Evolutionary conservation across 345 rosid species (phyloP).

Genomic region (Arabis alpina): DNA sequence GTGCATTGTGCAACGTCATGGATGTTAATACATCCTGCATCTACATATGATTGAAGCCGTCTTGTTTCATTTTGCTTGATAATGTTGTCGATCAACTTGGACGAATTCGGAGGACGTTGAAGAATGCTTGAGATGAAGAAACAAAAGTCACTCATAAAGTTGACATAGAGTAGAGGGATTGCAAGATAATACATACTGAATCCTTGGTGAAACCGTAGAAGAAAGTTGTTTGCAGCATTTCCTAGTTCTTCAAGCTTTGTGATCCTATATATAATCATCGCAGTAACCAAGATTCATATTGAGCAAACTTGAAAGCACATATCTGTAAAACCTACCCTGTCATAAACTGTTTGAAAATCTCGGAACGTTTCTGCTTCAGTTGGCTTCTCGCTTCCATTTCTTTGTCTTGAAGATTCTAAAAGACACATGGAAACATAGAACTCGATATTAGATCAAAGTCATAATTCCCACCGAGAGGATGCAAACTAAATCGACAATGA

Average conservation of each 20-base stretch:
- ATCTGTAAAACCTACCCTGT: constrained; percentile 45
- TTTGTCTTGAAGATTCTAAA: constrained; percentile 36
- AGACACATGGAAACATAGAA: constrained; percentile 5
- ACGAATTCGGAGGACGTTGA: constrained; percentile 57
- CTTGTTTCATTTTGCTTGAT: constrained; percentile 64
- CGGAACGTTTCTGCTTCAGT: constrained; percentile 41
- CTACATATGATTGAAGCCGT: constrained; percentile 63
- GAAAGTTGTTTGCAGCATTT: constrained; percentile 49
- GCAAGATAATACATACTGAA: constrained; percentile 49
- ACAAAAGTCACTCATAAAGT: too few relatives aligned
- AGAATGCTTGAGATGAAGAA: constrained; percentile 60
- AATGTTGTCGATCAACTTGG: constrained; percentile 57
- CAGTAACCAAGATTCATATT: neutral
- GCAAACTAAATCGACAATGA: too few relatives aligned
- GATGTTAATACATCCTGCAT: constrained; percentile 56
- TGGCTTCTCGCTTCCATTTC: constrained; percentile 39
- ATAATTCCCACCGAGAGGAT: too few relatives aligned
- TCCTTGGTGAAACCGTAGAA: constrained; percentile 59
- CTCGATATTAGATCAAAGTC: too few relatives aligned
- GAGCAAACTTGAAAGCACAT: neutral
- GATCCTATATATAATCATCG: constrained; percentile 48
- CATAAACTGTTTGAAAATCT: constrained; percentile 56
- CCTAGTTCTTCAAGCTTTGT: constrained; percentile 67
- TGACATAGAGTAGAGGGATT: neutral
- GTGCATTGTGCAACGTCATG: constrained; percentile 53